These are phyloP conservation scores for Gracilaria caudata DNA, from an alignment of 23 red algal genomes.

Conservation along the genomic window DNA sequence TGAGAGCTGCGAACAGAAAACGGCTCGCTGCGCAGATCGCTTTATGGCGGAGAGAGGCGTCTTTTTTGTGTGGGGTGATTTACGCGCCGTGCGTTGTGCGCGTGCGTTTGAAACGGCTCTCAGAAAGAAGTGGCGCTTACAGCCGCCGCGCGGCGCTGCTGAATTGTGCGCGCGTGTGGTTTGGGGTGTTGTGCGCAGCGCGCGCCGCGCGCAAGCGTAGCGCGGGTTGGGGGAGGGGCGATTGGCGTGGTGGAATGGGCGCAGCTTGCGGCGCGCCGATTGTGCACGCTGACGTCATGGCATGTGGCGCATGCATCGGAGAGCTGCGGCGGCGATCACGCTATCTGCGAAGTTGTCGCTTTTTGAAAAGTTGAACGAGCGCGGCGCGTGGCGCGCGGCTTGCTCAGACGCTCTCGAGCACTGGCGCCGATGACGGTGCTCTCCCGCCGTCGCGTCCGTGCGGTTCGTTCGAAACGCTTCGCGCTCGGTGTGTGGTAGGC, in stretches of 20 bases:
- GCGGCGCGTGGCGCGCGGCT: neutral
- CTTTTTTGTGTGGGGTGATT: neutral
- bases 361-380: constrained; percentile 3
- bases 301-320: too few species aligned
- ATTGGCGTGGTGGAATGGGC: too few species aligned
- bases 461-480: neutral
- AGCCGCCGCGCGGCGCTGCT: neutral
- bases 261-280: too few species aligned
- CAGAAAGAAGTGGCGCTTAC: neutral
- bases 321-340: too few species aligned
- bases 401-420: too few species aligned
- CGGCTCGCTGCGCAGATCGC: constrained; percentile 22
- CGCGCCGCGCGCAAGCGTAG: too few species aligned
- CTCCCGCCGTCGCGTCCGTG: too few species aligned
- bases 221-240: too few species aligned
- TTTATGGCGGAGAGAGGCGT: neutral
- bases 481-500: neutral
- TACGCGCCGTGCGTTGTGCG: neutral
- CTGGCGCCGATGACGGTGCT: too few species aligned
- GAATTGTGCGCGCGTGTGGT: neutral
- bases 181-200: too few species aligned
- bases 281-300: too few species aligned
- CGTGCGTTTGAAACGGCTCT: neutral
- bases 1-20: constrained; percentile 22
- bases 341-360: neutral